These are phyloP conservation scores for Sarocladium brachiariae DNA, from an alignment of 2,329 filamentous ascomycete genomes.

Conservation along the genomic window DNA sequence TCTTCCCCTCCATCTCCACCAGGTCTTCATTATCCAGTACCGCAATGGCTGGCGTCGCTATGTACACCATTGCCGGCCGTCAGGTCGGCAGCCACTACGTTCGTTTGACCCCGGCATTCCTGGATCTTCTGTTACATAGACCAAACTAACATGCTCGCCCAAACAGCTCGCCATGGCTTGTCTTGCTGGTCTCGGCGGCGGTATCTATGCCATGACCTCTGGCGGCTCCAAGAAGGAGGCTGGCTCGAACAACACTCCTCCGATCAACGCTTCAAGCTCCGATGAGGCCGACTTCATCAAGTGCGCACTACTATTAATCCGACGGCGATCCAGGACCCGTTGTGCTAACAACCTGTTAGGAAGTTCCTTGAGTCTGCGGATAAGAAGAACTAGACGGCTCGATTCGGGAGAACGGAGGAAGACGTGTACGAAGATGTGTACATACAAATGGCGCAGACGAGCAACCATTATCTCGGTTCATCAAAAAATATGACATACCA, in stretches of 20 bases:
- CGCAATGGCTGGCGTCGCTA: conserved; percentile 32
- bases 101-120: conserved; percentile 25
- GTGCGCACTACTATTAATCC: conserved; percentile 31
- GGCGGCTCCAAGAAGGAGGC: conserved; percentile 33
- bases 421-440: conserved; percentile 26
- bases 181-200: conserved; percentile 44
- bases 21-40: conserved; percentile 8
- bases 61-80: conserved; percentile 51
- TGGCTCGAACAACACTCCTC: conserved; percentile 41
- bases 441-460: conserved; percentile 18
- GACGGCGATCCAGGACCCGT: conserved; percentile 17
- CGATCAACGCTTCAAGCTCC: conserved; percentile 55
- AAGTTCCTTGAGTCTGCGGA: conserved; percentile 32
- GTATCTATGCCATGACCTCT: conserved; percentile 35
- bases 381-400: conserved; percentile 31
- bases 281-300: conserved; percentile 61
- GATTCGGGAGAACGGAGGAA: conserved; percentile 13
- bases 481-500: conserved; percentile 7
- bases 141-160: conserved; percentile 10
- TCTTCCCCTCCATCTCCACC: conserved; percentile 18
- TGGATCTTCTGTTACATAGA: not conserved
- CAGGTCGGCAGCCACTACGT: conserved; percentile 57
- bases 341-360: conserved; percentile 18
- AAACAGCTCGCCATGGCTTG: conserved; percentile 50
- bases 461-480: conserved; percentile 5